Base-by-base conservation (phyloP, 2,329 filamentous ascomycete species). In the Allantophomopsis lycopodina region DNA sequence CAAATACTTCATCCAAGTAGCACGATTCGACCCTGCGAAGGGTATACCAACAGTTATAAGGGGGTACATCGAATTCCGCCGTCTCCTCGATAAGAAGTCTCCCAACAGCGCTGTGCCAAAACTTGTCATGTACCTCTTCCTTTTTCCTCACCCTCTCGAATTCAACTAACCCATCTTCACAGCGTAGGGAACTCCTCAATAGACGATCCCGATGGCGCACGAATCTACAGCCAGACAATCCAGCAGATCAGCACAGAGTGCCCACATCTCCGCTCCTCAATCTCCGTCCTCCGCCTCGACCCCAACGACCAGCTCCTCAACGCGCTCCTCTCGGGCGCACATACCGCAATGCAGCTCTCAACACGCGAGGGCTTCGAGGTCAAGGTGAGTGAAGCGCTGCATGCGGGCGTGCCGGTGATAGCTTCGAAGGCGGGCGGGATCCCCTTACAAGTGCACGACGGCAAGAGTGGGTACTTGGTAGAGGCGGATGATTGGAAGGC, bases 331-430 rank as follows among this genome's bases (percentile, higher is more conserved):
- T 76, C 78, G 31, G 79, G 80, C 37, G 77, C 82, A 1, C 73
- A 79, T 41, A 73, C 87, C 7, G 79, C 79, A 1, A 69, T 91
- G 7, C 84, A 91, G 57, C 73, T 91, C 5, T 88, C 82, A 2
- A 87, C 79, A 0, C 73, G 82, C 30, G 84, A 91, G 55, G 83
- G 84, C 0, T 91, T 91, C 50, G 84, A 91, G 58, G 79, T 91
- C 50, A 91, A 91, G 59, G 83, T 91, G 5, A 86, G 80, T 0
- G 85, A 91, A 59, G 83, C 82, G 1, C 66, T 89, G 16, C 83
- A 88, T 53, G 84, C 86, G 35, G 83, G 83, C 12, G 74, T 80
- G 2, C 84, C 84, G 1, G 71, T 87, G 50, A 85, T 91, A 45
- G 82, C 79, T 3, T 84, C 80, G 1, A 66, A 68, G 15, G 77